Percentiles rank a stretch among this genome's conserved stretches.
Evolutionary conservation across 2,329 filamentous ascomycete genomes (phyloP).

Genomic region (Coleophoma cylindrospora): DNA sequence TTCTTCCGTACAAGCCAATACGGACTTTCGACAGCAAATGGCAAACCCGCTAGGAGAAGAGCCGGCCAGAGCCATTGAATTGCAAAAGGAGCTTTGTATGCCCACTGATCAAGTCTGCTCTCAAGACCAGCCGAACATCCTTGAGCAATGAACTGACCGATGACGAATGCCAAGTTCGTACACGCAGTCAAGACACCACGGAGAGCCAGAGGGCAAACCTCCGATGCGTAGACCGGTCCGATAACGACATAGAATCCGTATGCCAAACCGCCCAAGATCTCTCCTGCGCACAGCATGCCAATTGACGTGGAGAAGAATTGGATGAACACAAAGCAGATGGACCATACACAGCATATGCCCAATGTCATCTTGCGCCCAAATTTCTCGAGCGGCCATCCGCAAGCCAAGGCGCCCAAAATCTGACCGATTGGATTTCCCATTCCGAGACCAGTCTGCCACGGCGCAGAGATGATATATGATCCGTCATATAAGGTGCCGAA

Average conservation of each 20-base stretch:
- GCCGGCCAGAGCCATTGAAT: constrained; percentile 40
- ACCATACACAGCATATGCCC: constrained; percentile 9
- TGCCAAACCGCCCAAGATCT: constrained; percentile 41
- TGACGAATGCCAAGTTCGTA: constrained; percentile 45
- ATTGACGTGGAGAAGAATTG: constrained; percentile 43
- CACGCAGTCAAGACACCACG: constrained; percentile 44
- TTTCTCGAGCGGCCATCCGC: constrained; percentile 28
- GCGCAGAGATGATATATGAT: constrained; percentile 15
- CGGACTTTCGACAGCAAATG: constrained; percentile 39
- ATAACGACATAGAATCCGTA: constrained; percentile 44
- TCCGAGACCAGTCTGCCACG: constrained; percentile 20
- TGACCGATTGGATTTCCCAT: constrained; percentile 20
- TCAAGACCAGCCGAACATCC: constrained; percentile 32
- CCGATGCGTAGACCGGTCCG: constrained; percentile 28
- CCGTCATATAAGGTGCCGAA: constrained; percentile 15
- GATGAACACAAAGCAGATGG: constrained; percentile 32
- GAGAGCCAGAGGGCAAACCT: constrained; percentile 46
- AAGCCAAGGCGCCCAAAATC: constrained; percentile 38
- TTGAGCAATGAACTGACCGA: constrained; percentile 41
- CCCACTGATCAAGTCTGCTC: constrained; percentile 11
- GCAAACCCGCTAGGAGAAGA: constrained; percentile 36
- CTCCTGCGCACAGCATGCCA: constrained; percentile 37
- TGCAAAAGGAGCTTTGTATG: constrained; percentile 14
- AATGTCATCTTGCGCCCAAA: constrained; percentile 14
- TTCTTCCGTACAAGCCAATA: constrained; percentile 42